Percentiles rank a stretch among this genome's conserved stretches.
Evolutionary conservation across 768 basidiomycete species (phyloP).

Genomic region (Candolleomyces aberdarensis): DNA sequence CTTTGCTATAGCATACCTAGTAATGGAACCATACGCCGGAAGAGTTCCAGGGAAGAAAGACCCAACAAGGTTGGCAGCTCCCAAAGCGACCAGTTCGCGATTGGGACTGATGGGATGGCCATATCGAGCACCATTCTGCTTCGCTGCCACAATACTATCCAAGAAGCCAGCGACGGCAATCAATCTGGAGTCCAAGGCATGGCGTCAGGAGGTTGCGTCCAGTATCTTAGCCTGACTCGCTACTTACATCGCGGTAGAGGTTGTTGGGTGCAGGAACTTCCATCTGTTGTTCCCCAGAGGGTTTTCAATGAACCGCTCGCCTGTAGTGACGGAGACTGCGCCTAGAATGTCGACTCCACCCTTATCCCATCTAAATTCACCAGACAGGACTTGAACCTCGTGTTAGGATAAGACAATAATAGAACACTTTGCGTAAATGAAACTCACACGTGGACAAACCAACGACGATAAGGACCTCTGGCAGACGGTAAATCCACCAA

Average conservation of each 20-base stretch:
- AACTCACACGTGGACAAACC: slow-evolving; percentile 74
- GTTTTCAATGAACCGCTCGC: slow-evolving; percentile 62
- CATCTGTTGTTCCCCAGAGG: slow-evolving; percentile 63
- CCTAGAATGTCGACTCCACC: slow-evolving; percentile 86
- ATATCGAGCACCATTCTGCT: slow-evolving; percentile 83
- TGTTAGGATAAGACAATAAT: too few species aligned
- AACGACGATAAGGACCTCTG: slow-evolving; percentile 89
- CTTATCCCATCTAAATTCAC: slow-evolving; percentile 67
- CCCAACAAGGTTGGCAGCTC: slow-evolving; percentile 73
- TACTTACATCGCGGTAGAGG: slow-evolving; percentile 73
- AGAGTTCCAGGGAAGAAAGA: slow-evolving; percentile 87
- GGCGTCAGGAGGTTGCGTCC: too few species aligned
- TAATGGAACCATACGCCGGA: slow-evolving; percentile 91
- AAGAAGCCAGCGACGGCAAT: slow-evolving; percentile 87
- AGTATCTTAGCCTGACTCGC: not conserved
- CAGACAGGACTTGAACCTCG: slow-evolving; percentile 55
- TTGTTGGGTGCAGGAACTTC: slow-evolving; percentile 72
- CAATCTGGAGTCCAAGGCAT: slow-evolving; percentile 39
- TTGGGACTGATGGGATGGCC: slow-evolving; percentile 91
- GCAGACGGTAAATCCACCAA: slow-evolving; percentile 76
- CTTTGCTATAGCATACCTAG: slow-evolving; percentile 49
- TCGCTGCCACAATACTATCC: slow-evolving; percentile 93
- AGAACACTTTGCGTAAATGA: not conserved
- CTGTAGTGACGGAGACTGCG: slow-evolving; percentile 60
- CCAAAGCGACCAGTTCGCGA: slow-evolving; percentile 92